Percentiles rank a stretch among this genome's conserved stretches.
These are phyloP conservation scores for Macrophomina pseudophaseolina DNA, from an alignment of 2,329 filamentous ascomycete species.

Conservation along the genomic window DNA sequence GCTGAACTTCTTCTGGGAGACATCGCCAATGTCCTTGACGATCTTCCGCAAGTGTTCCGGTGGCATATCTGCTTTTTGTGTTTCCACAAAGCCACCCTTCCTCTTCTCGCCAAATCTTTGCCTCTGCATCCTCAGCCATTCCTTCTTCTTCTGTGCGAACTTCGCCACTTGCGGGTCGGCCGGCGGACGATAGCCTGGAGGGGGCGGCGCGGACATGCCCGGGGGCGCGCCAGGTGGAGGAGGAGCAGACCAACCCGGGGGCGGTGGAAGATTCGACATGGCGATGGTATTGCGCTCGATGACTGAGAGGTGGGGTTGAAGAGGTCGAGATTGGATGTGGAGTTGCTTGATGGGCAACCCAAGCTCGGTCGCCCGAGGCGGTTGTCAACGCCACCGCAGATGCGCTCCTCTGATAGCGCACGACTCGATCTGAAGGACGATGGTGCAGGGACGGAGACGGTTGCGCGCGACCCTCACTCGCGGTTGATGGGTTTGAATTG, in stretches of 20 bases:
- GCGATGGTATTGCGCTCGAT: neutral
- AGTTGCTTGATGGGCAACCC: constrained; percentile 17
- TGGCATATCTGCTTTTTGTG: constrained; percentile 98
- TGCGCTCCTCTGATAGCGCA: constrained; percentile 16
- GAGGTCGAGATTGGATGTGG: constrained; percentile 4
- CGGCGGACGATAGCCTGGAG: constrained; percentile 81
- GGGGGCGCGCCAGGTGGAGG: constrained; percentile 58
- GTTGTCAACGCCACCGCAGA: constrained; percentile 7
- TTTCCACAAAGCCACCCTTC: constrained; percentile 95
- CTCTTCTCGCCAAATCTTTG: constrained; percentile 97
- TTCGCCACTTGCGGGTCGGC: constrained; percentile 87
- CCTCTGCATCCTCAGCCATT: constrained; percentile 92
- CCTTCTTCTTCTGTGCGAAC: constrained; percentile 98
- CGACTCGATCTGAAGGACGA: neutral
- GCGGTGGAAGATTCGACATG: constrained; percentile 63
- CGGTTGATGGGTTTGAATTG: constrained; percentile 22
- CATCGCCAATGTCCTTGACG: constrained; percentile 97
- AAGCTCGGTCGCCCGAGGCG: constrained; percentile 28
- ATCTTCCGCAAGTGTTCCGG: constrained; percentile 98
- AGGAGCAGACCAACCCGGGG: constrained; percentile 65
- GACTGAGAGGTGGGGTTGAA: neutral
- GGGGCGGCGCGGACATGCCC: constrained; percentile 67
- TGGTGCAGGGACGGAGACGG: neutral
- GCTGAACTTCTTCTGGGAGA: constrained; percentile 99
- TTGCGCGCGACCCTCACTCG: constrained; percentile 23